Conservation (phyloP, 1,139 yeast genomes). For the Candida buenavistaensis region DNA sequence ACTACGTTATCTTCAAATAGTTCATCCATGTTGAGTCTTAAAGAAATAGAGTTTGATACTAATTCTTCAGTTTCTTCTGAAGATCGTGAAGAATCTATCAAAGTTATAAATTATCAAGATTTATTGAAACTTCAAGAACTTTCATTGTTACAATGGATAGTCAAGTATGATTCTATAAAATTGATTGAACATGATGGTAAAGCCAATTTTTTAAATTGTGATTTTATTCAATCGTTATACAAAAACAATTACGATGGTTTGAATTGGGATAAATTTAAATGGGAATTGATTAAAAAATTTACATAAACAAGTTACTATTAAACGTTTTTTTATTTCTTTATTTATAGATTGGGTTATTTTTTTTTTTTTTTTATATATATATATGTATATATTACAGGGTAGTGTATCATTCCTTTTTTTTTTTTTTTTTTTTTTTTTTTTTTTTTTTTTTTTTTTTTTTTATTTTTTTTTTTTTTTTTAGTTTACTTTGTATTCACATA, state of each 20-base stretch:
- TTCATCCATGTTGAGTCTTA: constrained; percentile 6
- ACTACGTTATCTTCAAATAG: constrained; percentile 1
- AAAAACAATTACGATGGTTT: constrained; percentile 8
- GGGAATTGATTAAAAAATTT: constrained; percentile 16
- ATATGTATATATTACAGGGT: background rate
- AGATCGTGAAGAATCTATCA: constrained; percentile 1
- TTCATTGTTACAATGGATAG: constrained; percentile 28
- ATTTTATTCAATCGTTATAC: constrained; percentile 5
- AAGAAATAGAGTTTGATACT: constrained; percentile 2
- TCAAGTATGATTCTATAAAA: constrained; percentile 19
- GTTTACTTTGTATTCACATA: constrained; percentile 37
- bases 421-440: constrained; percentile 1
- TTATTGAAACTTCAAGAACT: constrained; percentile 9
- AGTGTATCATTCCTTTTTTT: background rate
- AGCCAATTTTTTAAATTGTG: constrained; percentile 2
- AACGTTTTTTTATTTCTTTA: too few species aligned
- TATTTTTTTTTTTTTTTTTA: background rate
- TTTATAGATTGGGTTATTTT: too few species aligned
- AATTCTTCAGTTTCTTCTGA: constrained; percentile 1
- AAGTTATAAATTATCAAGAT: constrained; percentile 3
- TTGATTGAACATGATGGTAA: constrained; percentile 5
- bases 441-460: too few species aligned
- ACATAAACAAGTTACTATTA: too few species aligned
- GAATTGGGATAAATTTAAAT: constrained; percentile 18
- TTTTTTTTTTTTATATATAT: background rate